Conservation (phyloP, 495 filamentous ascomycete species). For the Penicillium steckii region DNA sequence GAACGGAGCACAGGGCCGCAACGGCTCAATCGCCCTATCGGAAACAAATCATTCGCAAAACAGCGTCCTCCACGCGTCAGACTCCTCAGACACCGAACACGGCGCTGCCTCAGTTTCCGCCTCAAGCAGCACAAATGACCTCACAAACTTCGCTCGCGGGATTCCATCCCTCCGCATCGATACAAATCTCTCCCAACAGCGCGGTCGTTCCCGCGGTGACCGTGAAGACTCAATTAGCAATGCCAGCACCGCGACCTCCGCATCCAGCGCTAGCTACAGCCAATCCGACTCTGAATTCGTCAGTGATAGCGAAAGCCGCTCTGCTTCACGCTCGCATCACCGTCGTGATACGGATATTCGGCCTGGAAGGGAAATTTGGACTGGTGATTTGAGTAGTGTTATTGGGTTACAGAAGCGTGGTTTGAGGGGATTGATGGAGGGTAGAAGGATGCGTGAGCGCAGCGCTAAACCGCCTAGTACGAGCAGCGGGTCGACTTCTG, state of each 20-base stretch:
- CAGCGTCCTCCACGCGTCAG: conserved; percentile 34
- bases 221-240: conserved; percentile 45
- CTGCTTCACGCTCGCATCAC: conserved; percentile 19
- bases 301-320: conserved; percentile 23
- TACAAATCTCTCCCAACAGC: conserved; percentile 36
- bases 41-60: conserved; percentile 28
- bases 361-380: conserved; percentile 65
- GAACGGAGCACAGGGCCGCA: conserved; percentile 34
- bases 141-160: conserved; percentile 29
- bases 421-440: conserved; percentile 91
- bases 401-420: conserved; percentile 95
- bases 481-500: conserved; percentile 20
- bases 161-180: conserved; percentile 46
- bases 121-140: conserved; percentile 33
- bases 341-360: conserved; percentile 37
- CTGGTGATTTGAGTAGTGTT: conserved; percentile 83
- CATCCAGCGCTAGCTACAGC: conserved; percentile 42
- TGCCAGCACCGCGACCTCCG: conserved; percentile 41
- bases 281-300: conserved; percentile 43
- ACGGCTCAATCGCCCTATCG: conserved; percentile 16
- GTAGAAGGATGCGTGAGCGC: conserved; percentile 77
- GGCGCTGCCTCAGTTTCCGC: conserved; percentile 33
- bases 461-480: conserved; percentile 39
- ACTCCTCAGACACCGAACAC: conserved; percentile 48
- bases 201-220: conserved; percentile 26